Conservation (phyloP, 352 stramenopile species). For the Globisporangium lucens region DNA sequence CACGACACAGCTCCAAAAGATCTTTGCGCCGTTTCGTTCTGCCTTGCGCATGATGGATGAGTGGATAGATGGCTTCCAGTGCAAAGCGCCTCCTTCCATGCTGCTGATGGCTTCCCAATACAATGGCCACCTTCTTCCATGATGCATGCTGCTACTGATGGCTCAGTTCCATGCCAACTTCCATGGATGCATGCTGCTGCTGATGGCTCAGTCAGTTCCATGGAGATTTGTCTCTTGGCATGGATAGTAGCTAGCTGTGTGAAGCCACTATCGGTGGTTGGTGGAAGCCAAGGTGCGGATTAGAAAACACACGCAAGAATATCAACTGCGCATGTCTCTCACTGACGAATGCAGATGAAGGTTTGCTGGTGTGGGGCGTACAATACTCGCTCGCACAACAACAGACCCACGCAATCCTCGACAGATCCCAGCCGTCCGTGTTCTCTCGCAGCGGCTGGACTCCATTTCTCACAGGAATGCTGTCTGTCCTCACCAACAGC, state of each 20-base stretch:
- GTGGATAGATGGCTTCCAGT: neutral
- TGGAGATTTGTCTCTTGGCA: neutral
- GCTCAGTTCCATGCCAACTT: neutral
- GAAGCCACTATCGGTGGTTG: neutral
- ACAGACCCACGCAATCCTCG: neutral
- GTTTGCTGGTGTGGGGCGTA: neutral
- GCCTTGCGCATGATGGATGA: conserved; percentile 3
- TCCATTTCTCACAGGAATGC: neutral
- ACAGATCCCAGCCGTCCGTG: neutral
- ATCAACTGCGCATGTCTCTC: neutral
- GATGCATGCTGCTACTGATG: neutral
- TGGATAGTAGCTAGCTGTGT: neutral
- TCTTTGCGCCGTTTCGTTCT: conserved; percentile 3
- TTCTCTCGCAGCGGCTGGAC: conserved; percentile 7
- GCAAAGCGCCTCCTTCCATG: no score
- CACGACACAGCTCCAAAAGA: neutral
- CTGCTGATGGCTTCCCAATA: no score
- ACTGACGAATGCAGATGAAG: conserved; percentile 3
- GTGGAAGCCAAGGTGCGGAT: neutral
- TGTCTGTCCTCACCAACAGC: neutral
- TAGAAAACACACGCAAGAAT: neutral
- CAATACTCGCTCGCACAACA: neutral
- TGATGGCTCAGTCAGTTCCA: neutral
- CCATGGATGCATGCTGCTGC: neutral
- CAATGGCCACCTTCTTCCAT: neutral